A percentile compares a stretch with the other conserved stretches of the same genome.
These are phyloP conservation scores for Phytophthora colocasiae DNA, from an alignment of 352 stramenopile species.

Conservation along the genomic window DNA sequence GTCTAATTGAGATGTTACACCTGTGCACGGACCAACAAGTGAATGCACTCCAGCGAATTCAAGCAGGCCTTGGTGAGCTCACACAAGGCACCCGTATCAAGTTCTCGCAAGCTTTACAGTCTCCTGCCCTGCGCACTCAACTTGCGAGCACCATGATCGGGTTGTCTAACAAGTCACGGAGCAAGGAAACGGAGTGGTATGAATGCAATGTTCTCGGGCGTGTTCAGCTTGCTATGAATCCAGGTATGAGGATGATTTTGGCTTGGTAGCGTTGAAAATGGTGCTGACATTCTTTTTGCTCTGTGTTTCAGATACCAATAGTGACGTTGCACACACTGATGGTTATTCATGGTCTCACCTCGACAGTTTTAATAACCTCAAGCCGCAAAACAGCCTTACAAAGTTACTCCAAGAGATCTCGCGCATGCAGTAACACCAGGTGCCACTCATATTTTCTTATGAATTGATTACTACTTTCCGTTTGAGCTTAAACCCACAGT, in stretches of 20 bases:
- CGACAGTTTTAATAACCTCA: slow-evolving; percentile 65
- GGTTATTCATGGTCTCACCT: slow-evolving; percentile 86
- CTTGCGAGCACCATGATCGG: slow-evolving; percentile 75
- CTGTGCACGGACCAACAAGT: slow-evolving; percentile 76
- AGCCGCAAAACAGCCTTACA: slow-evolving; percentile 53
- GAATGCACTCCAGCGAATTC: slow-evolving; percentile 76
- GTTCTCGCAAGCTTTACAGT: slow-evolving; percentile 71
- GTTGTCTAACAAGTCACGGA: slow-evolving; percentile 76
- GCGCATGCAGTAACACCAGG: slow-evolving; percentile 53
- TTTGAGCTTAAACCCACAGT: slow-evolving; percentile 9
- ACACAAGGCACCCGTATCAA: slow-evolving; percentile 56
- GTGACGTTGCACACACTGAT: slow-evolving; percentile 63
- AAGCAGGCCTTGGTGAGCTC: slow-evolving; percentile 64
- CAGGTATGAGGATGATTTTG: slow-evolving; percentile 33
- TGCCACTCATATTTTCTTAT: slow-evolving; percentile 11
- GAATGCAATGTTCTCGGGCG: slow-evolving; percentile 78
- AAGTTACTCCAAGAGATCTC: slow-evolving; percentile 77
- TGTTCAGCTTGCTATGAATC: slow-evolving; percentile 60
- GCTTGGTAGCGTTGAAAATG: background rate
- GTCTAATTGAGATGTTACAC: slow-evolving; percentile 84
- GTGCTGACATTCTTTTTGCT: slow-evolving; percentile 11
- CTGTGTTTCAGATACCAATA: slow-evolving; percentile 30
- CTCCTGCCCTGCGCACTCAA: slow-evolving; percentile 62
- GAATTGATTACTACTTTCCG: slow-evolving; percentile 15
- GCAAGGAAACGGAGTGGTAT: slow-evolving; percentile 84